Evolutionary conservation across 1,284 basidiomycete genomes (phyloP).

Genomic region (Sphaerobolus stellatus): DNA sequence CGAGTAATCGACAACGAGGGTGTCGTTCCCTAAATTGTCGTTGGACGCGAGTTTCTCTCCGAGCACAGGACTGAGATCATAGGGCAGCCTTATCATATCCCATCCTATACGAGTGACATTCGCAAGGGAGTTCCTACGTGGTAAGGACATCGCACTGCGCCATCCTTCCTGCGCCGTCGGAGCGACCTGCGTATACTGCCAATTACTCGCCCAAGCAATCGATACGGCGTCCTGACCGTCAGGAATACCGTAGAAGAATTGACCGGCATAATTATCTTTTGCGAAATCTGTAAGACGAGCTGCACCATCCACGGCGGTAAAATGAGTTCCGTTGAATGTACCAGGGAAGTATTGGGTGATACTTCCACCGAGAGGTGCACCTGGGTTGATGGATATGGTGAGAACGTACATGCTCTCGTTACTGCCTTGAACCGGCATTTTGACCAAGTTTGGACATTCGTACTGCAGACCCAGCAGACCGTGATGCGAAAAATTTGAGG

Average conservation of each 20-base stretch:
- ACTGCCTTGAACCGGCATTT: conserved; percentile 30
- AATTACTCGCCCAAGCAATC: conserved; percentile 40
- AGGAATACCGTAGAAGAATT: conserved; percentile 33
- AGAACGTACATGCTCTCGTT: conserved; percentile 12
- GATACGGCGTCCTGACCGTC: conserved; percentile 23
- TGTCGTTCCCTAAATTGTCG: conserved; percentile 6
- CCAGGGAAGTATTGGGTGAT: conserved; percentile 38
- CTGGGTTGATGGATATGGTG: conserved; percentile 29
- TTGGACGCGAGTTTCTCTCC: conserved; percentile 15
- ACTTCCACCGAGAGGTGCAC: conserved; percentile 34
- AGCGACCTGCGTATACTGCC: conserved; percentile 36
- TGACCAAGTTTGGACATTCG: conserved; percentile 37
- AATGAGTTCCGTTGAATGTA: conserved; percentile 36
- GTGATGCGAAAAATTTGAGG: conserved; percentile 30
- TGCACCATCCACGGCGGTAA: conserved; percentile 32
- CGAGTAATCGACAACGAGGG: conserved; percentile 18
- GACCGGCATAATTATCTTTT: conserved; percentile 41
- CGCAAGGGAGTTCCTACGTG: conserved; percentile 27
- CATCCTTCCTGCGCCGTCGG: conserved; percentile 33
- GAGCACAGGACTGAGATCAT: conserved; percentile 24
- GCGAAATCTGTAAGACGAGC: conserved; percentile 34
- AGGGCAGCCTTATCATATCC: conserved; percentile 30
- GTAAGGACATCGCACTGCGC: conserved; percentile 33
- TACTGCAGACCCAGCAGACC: conserved; percentile 29
- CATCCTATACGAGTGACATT: conserved; percentile 30